A percentile compares a stretch with the other conserved stretches of the same genome.
Conservation (phyloP, 2,329 filamentous ascomycete genomes). For the Xylaria multiplex region DNA sequence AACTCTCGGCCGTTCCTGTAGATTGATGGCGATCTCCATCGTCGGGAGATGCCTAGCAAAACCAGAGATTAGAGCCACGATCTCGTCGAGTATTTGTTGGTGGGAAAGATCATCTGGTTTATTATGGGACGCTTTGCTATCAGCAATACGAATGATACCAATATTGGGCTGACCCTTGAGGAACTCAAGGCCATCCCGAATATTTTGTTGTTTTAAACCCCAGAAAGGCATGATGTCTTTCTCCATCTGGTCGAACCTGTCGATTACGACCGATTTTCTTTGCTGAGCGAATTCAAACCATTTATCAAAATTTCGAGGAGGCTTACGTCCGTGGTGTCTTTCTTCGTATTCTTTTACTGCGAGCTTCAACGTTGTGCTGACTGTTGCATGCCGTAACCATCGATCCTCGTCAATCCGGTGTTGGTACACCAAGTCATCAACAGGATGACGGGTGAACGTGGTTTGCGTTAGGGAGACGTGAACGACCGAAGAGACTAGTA, state of each 20-base stretch:
- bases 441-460: constrained; percentile 54
- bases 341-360: constrained; percentile 62
- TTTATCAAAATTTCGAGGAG: constrained; percentile 82
- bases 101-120: constrained; percentile 49
- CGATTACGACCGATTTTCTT: constrained; percentile 76
- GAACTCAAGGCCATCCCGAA: constrained; percentile 67
- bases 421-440: constrained; percentile 61
- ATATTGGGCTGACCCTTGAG: constrained; percentile 56
- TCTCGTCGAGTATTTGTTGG: constrained; percentile 53
- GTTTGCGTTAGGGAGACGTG: constrained; percentile 50
- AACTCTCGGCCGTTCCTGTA: constrained; percentile 78
- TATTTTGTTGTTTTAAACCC: constrained; percentile 73
- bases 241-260: constrained; percentile 84
- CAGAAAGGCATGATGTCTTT: constrained; percentile 81
- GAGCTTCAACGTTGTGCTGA: constrained; percentile 58
- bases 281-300: constrained; percentile 83
- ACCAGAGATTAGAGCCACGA: constrained; percentile 72
- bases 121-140: constrained; percentile 67
- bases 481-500: constrained; percentile 53
- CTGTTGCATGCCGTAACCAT: constrained; percentile 60
- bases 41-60: constrained; percentile 80
- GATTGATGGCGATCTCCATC: constrained; percentile 87
- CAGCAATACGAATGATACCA: constrained; percentile 66
- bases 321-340: constrained; percentile 70
- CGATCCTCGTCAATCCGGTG: constrained; percentile 59